Percentiles rank a stretch among this genome's conserved stretches.
phyloP scores from a whole-genome alignment of 1,284 basidiomycete species.

The Rhodotorula mucilaginosa region DNA sequence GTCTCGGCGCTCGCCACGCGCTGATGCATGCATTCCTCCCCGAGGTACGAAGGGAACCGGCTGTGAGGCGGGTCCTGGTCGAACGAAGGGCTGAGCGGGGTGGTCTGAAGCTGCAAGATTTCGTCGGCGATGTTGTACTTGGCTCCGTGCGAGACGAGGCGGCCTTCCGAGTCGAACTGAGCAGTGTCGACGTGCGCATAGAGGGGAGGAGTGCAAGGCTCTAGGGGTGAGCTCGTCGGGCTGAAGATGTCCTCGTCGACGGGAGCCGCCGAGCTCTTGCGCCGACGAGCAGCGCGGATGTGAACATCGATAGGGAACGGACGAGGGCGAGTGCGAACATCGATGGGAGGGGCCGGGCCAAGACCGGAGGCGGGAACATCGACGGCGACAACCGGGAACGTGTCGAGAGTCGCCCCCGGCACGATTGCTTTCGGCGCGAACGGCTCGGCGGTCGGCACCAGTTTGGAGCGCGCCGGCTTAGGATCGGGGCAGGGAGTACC shows the following conservation, averaged over 20 bases:
- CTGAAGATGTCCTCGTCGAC: constrained; percentile 1
- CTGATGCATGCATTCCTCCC: not conserved
- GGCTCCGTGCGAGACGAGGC: constrained; percentile 17
- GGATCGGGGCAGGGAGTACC: not conserved
- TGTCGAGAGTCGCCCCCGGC: not conserved
- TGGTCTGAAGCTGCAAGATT: constrained; percentile 29
- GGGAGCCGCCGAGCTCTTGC: not conserved
- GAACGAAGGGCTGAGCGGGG: not conserved
- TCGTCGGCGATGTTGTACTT: constrained; percentile 34
- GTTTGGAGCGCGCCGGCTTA: constrained; percentile 15
- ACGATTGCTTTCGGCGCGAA: constrained; percentile 17
- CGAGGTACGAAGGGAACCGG: not conserved
- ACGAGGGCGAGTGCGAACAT: not conserved
- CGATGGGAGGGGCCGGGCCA: not conserved
- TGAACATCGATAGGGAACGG: constrained; percentile 3
- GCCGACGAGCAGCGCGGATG: not conserved
- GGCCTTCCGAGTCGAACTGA: constrained; percentile 17
- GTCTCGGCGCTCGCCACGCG: constrained; percentile 6
- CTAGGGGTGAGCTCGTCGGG: constrained; percentile 2
- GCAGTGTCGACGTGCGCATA: not conserved
- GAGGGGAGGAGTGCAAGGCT: constrained; percentile 1
- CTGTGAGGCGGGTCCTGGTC: not conserved
- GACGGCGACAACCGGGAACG: not conserved
- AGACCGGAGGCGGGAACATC: not conserved
- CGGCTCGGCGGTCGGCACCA: constrained; percentile 28